Conservation (phyloP, 768 basidiomycete genomes). For the Russula foetens region DNA sequence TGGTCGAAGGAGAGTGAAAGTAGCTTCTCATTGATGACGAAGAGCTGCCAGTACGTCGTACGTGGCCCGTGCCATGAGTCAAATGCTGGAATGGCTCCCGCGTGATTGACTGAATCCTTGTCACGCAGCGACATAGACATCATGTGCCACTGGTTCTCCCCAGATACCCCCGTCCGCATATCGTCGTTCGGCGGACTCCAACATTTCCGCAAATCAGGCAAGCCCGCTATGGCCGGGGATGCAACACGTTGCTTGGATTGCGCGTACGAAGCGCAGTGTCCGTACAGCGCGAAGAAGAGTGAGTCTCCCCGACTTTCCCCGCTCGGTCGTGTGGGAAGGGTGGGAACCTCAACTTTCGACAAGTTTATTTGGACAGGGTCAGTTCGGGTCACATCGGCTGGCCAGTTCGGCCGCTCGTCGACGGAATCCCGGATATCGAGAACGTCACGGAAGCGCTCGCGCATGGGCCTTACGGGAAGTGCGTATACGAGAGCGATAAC, state of each 20-base stretch:
- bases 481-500: slow-evolving; percentile 79
- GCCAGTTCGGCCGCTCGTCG: slow-evolving; percentile 64
- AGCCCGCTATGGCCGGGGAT: slow-evolving; percentile 59
- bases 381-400: slow-evolving; percentile 44
- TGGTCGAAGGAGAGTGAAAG: slow-evolving; percentile 65
- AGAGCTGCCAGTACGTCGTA: slow-evolving; percentile 76
- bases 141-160: slow-evolving; percentile 67
- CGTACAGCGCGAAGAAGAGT: slow-evolving; percentile 87
- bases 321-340: background rate
- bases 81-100: background rate
- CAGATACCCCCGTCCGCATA: slow-evolving; percentile 54
- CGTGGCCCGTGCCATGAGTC: background rate
- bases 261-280: slow-evolving; percentile 58
- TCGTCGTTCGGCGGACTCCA: slow-evolving; percentile 83
- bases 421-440: slow-evolving; percentile 82
- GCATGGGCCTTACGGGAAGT: slow-evolving; percentile 65
- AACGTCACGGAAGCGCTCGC: slow-evolving; percentile 69
- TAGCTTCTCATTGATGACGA: slow-evolving; percentile 81
- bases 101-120: background rate
- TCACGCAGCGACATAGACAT: slow-evolving; percentile 71
- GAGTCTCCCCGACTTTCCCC: slow-evolving; percentile 18
- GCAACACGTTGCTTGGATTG: slow-evolving; percentile 76
- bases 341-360: background rate
- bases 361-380: slow-evolving; percentile 83
- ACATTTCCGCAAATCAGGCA: slow-evolving; percentile 68